Evolutionary conservation across 2,329 filamentous ascomycete genomes (phyloP).

Genomic region (Chrysoporthe austroafricana): DNA sequence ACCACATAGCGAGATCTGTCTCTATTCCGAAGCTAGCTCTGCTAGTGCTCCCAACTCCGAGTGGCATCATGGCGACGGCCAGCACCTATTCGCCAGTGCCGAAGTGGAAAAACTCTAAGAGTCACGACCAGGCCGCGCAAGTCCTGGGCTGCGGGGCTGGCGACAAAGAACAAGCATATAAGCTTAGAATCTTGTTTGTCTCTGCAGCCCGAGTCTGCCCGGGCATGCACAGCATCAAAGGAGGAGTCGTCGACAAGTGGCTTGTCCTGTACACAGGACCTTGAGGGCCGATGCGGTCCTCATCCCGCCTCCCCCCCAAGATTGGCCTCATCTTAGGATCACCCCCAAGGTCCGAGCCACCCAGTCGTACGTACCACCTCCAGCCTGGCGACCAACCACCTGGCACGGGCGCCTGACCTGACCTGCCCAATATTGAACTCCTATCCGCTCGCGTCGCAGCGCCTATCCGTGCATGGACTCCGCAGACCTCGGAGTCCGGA

Average conservation of each 20-base stretch:
- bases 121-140: slow-evolving; percentile 7
- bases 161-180: background rate
- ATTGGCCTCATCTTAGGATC: slow-evolving; percentile 13
- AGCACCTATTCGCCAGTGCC: background rate
- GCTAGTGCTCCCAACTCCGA: background rate
- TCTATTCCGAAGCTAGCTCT: slow-evolving; percentile 13
- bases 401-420: background rate
- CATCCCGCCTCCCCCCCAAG: background rate
- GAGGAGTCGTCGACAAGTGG: no score
- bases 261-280: no score
- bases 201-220: no score
- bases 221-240: no score
- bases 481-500: slow-evolving; percentile 6
- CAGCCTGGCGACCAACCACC: slow-evolving; percentile 8
- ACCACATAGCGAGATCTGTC: background rate
- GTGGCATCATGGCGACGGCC: background rate
- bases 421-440: background rate
- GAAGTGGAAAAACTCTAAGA: background rate
- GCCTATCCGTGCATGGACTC: background rate
- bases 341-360: slow-evolving; percentile 15
- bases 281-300: background rate
- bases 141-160: background rate
- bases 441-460: background rate
- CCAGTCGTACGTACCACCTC: slow-evolving; percentile 17
- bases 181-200: no score